phyloP scores from a whole-genome alignment of 169 alveolate species.

The Plasmodium ovale region DNA sequence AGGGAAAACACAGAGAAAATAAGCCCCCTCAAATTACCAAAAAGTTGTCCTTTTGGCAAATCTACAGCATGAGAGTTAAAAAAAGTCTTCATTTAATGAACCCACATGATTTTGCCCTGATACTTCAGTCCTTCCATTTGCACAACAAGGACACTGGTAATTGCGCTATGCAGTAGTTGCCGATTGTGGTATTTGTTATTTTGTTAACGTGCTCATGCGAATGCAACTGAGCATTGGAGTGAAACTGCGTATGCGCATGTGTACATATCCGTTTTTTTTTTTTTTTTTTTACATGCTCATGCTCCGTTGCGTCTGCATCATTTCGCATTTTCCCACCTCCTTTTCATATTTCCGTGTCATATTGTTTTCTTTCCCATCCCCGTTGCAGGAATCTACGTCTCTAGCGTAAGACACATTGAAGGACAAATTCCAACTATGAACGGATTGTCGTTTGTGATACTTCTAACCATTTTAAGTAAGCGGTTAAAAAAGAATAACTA shows the following conservation, averaged over 20 bases:
- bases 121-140: constrained; percentile 69
- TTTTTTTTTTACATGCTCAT: no score
- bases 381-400: constrained; percentile 38
- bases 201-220: neutral
- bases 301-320: no score
- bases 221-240: no score
- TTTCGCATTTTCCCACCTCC: no score
- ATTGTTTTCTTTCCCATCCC: no score
- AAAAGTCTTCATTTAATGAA: constrained; percentile 39
- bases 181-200: neutral
- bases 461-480: constrained; percentile 48
- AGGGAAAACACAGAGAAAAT: neutral
- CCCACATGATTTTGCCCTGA: constrained; percentile 27
- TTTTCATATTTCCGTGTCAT: no score
- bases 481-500: constrained; percentile 60
- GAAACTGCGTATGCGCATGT: neutral
- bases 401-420: constrained; percentile 37
- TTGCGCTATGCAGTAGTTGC: neutral
- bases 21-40: neutral
- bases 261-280: neutral
- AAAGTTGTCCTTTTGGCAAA: constrained; percentile 69
- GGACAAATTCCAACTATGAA: constrained; percentile 38
- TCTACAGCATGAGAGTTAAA: constrained; percentile 63
- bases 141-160: constrained; percentile 72
- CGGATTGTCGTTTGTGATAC: constrained; percentile 53